Evolutionary conservation across 2,329 filamentous ascomycete species (phyloP), one percentile per base, ranked within the genome.

Genomic region (Hypoxylon rubiginosum): DNA sequence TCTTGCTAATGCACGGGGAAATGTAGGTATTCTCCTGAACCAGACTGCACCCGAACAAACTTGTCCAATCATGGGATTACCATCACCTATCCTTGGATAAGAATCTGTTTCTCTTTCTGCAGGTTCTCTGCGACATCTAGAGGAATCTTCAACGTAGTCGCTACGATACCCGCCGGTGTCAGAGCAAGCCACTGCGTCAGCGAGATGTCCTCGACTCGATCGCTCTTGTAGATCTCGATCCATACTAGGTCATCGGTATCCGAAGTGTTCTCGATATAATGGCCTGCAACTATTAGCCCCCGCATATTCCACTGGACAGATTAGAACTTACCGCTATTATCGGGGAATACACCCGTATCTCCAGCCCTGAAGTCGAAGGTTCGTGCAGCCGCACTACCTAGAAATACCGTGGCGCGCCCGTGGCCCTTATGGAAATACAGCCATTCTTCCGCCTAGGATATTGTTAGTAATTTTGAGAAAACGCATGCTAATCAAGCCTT

Each of bases 261-360:
- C 0, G 87, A 90, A 0, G 85, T 89, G 74, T 92, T 92, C 70
- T 91, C 89, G 61, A 92, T 89, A 71, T 91, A 92, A 71, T 92
- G 90, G 0, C 88, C 74, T 75, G 28, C 45, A 11, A 3, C 26
- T 3, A 21, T 69, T 46, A 67, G 55, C 13, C 46, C 8, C 15
- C 21, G 13, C 19, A n/a, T 51, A 10, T 34, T 21, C 2, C 9
- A 43, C 10, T 11, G 7, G 7, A 11, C 15, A 11, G 24, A 6
- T 26, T 17, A 11, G 32, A 3, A 73, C 81, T 74, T 71, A 84
- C 83, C 83, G 66, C 82, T 82, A 75, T 91, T 91, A 68, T 90
- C 88, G 0, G 89, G 89, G 76, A 91, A 91, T 0, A 88, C 88
- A 8, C 86, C 89, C 1, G 88, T 90, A 66, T 92, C 90, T n/a